Conservation (phyloP, 768 basidiomycete species). For the Boletellus sp. region DNA sequence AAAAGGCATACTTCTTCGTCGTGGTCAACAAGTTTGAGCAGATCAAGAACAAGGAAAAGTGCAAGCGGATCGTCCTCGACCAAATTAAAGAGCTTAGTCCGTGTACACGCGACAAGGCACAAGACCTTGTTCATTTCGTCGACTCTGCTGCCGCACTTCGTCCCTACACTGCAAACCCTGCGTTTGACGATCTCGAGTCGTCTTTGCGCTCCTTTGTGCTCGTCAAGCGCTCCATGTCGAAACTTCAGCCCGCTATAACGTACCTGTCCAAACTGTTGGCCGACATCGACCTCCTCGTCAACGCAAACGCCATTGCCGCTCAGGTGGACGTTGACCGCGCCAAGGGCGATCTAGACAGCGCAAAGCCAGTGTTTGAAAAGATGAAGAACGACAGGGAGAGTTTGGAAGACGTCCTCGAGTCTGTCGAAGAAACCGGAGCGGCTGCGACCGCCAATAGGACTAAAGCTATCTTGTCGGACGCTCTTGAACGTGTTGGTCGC, state of each 20-base stretch:
- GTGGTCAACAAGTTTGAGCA: conserved; percentile 98
- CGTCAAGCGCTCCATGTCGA: conserved; percentile 92
- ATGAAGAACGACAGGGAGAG: conserved; percentile 72
- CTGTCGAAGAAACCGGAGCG: conserved; percentile 72
- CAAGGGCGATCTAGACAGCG: conserved; percentile 58
- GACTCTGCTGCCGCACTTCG: conserved; percentile 79
- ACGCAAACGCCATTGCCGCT: conserved; percentile 86
- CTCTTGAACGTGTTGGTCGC: conserved; percentile 71
- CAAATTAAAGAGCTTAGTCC: conserved; percentile 93
- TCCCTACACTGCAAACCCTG: conserved; percentile 57
- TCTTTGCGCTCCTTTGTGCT: conserved; percentile 92
- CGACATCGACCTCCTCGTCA: conserved; percentile 84
- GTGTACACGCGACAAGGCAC: conserved; percentile 84
- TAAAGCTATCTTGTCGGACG: conserved; percentile 55
- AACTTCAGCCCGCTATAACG: conserved; percentile 88
- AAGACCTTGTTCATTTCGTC: conserved; percentile 97
- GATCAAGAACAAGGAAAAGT: conserved; percentile 93
- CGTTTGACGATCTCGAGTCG: conserved; percentile 87
- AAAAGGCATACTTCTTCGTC: conserved; percentile 97
- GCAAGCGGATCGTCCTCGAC: conserved; percentile 81
- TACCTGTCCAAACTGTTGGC: conserved; percentile 87
- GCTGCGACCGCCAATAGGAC: conserved; percentile 50
- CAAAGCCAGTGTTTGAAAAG: conserved; percentile 83
- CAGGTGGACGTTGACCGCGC: conserved; percentile 72
- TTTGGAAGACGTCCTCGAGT: conserved; percentile 76